phyloP scores from a whole-genome alignment of 768 basidiomycete species.

The Lyophyllum decastes region DNA sequence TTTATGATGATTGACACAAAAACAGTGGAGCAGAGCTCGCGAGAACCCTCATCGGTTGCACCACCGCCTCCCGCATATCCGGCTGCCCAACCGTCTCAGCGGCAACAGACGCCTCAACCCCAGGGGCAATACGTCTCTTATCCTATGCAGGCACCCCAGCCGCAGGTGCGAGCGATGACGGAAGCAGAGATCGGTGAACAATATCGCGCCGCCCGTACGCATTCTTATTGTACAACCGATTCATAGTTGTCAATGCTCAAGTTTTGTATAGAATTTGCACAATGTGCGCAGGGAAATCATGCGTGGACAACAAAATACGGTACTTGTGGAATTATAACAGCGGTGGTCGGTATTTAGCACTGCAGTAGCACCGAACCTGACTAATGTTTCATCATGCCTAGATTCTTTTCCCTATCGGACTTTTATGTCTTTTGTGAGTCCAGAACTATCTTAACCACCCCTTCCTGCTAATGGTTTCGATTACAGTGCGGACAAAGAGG shows the following conservation, averaged over 20 bases:
- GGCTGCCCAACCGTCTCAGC: too few species aligned
- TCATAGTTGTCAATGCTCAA: background rate
- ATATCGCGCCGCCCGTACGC: slow-evolving; percentile 16
- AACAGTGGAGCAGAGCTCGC: background rate
- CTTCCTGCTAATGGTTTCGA: background rate
- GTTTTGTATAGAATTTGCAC: slow-evolving; percentile 9
- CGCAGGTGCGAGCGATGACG: background rate
- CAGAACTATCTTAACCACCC: background rate
- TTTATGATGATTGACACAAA: background rate
- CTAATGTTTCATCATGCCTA: background rate
- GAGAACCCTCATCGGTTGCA: background rate
- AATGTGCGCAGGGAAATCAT: slow-evolving; percentile 17
- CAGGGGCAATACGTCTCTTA: background rate
- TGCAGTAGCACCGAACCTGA: background rate
- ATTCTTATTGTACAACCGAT: background rate
- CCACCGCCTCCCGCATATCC: background rate
- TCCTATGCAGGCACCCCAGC: background rate
- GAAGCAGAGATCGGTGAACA: slow-evolving; percentile 14
- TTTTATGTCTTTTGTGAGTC: slow-evolving; percentile 15
- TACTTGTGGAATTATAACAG: slow-evolving; percentile 17
- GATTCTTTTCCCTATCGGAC: slow-evolving; percentile 17
- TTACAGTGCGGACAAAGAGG: background rate
- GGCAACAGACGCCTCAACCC: background rate
- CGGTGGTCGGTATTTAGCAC: slow-evolving; percentile 11
- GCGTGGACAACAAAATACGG: slow-evolving; percentile 13